Percentiles rank a stretch among this genome's conserved stretches.
These are phyloP conservation scores for Mycena leptocephala DNA, from an alignment of 768 basidiomycete species.

Conservation along the genomic window DNA sequence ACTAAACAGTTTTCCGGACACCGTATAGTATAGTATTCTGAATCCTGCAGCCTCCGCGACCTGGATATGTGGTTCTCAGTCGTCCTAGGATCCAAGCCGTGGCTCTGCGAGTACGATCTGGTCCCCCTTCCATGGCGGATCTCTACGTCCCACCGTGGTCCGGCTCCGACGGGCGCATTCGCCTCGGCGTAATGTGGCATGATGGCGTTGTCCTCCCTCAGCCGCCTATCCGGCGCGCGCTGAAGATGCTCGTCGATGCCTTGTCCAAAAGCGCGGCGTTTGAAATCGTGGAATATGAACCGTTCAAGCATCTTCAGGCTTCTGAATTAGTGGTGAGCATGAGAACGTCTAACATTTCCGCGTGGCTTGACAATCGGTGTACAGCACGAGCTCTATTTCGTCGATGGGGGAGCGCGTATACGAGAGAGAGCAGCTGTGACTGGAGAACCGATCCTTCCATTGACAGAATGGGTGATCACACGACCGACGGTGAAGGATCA, in stretches of 20 bases:
- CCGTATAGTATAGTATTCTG: background rate
- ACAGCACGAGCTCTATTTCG: conserved; percentile 26
- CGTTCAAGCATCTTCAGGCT: conserved; percentile 52
- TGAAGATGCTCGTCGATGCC: conserved; percentile 53
- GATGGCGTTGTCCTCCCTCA: conserved; percentile 56
- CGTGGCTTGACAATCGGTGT: too few species aligned
- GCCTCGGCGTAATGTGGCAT: conserved; percentile 49
- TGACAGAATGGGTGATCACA: conserved; percentile 29
- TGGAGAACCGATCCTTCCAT: conserved; percentile 14
- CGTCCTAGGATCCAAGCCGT: conserved; percentile 54
- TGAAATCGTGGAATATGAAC: conserved; percentile 53
- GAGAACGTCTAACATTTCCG: too few species aligned
- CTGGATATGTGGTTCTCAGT: conserved; percentile 47
- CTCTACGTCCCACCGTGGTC: conserved; percentile 32
- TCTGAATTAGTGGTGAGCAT: conserved; percentile 52
- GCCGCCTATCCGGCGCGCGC: conserved; percentile 58
- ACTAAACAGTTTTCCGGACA: too few species aligned
- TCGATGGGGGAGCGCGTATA: conserved; percentile 16
- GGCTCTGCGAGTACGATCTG: conserved; percentile 55
- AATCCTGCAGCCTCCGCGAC: conserved; percentile 43
- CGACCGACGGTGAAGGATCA: conserved; percentile 5
- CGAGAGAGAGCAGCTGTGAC: conserved; percentile 15
- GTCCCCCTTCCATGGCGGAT: conserved; percentile 46
- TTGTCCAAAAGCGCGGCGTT: conserved; percentile 50
- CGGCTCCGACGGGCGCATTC: conserved; percentile 45